These are phyloP conservation scores for Ganoderma boninense DNA, from an alignment of 1,284 basidiomycete genomes.

Conservation along the genomic window DNA sequence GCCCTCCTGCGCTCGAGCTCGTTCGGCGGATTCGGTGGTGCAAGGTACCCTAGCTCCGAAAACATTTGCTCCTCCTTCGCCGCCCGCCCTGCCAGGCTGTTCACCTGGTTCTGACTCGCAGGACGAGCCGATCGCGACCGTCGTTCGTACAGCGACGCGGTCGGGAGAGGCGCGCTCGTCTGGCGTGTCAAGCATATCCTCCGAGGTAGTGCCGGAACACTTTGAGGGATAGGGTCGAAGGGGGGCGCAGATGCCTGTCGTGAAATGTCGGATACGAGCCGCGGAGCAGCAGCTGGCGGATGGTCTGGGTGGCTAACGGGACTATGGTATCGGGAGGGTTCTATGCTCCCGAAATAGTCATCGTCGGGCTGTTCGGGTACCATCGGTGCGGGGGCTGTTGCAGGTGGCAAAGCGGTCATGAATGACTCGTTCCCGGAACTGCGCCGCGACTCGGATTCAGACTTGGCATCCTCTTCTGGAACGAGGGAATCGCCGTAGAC, in stretches of 20 bases:
- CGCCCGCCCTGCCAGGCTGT: constrained; percentile 52
- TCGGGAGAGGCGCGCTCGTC: constrained; percentile 65
- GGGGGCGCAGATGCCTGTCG: constrained; percentile 41
- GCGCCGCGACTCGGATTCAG: not conserved
- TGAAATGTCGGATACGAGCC: constrained; percentile 29
- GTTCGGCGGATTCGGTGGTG: constrained; percentile 82
- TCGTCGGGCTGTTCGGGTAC: constrained; percentile 32
- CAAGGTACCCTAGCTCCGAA: constrained; percentile 72
- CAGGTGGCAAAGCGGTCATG: constrained; percentile 33
- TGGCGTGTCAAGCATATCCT: constrained; percentile 66
- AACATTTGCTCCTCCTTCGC: constrained; percentile 72
- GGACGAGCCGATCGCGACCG: constrained; percentile 49
- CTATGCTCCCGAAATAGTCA: constrained; percentile 43
- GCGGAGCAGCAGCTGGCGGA: constrained; percentile 2
- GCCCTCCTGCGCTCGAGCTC: constrained; percentile 84
- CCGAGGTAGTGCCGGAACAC: constrained; percentile 56
- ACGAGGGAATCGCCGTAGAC: not conserved
- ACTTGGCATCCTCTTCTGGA: not conserved
- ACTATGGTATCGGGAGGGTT: constrained; percentile 17
- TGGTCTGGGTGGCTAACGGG: constrained; percentile 4
- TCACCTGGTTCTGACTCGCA: constrained; percentile 44
- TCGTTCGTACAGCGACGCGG: constrained; percentile 49
- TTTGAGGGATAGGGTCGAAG: constrained; percentile 36
- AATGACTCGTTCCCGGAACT: not conserved
- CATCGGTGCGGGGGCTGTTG: constrained; percentile 39